Evolutionary conservation across 345 rosid species (phyloP).

Genomic region (Rhizophora apiculata): DNA sequence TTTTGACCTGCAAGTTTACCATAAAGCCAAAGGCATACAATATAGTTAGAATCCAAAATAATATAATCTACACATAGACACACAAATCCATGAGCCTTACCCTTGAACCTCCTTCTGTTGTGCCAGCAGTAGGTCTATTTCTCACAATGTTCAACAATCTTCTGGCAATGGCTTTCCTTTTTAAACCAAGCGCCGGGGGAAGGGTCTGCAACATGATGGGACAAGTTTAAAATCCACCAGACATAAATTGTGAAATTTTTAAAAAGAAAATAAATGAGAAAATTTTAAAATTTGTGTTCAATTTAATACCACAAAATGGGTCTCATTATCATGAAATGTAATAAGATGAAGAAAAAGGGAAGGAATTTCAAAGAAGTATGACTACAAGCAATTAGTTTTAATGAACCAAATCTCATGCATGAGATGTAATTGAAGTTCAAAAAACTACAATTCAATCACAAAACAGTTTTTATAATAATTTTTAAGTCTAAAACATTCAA

Average conservation of each 20-base stretch:
- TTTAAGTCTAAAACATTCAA: too few species aligned
- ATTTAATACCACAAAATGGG: constrained; percentile 73
- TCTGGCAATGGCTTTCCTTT: constrained; percentile 80
- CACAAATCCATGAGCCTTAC: constrained; percentile 37
- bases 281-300: not conserved
- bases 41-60: not conserved
- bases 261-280: not conserved
- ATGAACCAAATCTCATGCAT: too few species aligned
- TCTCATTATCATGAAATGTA: constrained; percentile 65
- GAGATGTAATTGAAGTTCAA: too few species aligned
- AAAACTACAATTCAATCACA: too few species aligned
- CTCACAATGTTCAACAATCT: constrained; percentile 85
- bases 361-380: too few species aligned
- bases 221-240: constrained; percentile 6
- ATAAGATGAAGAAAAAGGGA: constrained; percentile 34
- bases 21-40: constrained; percentile 5
- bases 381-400: too few species aligned
- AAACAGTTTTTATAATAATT: too few species aligned
- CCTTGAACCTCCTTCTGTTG: constrained; percentile 66
- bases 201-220: constrained; percentile 57
- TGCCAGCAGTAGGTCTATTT: constrained; percentile 51
- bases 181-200: constrained; percentile 74
- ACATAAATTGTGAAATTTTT: not conserved
- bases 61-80: not conserved
- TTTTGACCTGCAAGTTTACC: too few species aligned